Conservation (phyloP, 129 eudicot genomes). For the Scalesia atractyloides region DNA sequence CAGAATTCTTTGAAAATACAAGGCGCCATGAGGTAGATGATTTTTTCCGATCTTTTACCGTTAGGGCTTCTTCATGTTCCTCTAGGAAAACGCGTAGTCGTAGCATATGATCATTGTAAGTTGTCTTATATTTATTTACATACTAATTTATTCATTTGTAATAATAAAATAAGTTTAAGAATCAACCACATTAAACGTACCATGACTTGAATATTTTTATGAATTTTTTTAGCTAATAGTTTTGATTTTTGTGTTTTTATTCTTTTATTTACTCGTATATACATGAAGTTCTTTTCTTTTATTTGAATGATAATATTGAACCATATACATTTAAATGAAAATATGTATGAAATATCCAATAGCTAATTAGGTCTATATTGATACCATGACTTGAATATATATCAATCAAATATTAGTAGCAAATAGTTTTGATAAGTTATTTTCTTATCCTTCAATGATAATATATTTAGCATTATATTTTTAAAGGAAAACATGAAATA, state of each 20-base stretch:
- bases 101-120: constrained; percentile 24
- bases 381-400: neutral
- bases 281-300: too few species aligned
- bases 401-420: neutral
- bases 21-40: constrained; percentile 38
- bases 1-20: constrained; percentile 30
- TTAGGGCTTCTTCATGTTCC: constrained; percentile 32
- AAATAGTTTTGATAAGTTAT: neutral
- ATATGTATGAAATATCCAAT: too few species aligned
- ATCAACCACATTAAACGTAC: too few species aligned
- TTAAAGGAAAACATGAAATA: neutral
- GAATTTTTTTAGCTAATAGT: too few species aligned
- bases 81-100: constrained; percentile 33
- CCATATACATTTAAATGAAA: too few species aligned
- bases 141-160: neutral
- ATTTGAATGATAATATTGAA: too few species aligned
- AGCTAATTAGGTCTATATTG: too few species aligned
- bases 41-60: constrained; percentile 27
- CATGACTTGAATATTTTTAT: too few species aligned
- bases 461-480: neutral
- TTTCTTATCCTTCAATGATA: neutral
- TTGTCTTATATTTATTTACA: neutral
- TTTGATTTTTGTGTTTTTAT: too few species aligned
- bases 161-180: neutral
- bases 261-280: too few species aligned